phyloP scores from a whole-genome alignment of 139 green algal genomes.

The Volvox africanus region DNA sequence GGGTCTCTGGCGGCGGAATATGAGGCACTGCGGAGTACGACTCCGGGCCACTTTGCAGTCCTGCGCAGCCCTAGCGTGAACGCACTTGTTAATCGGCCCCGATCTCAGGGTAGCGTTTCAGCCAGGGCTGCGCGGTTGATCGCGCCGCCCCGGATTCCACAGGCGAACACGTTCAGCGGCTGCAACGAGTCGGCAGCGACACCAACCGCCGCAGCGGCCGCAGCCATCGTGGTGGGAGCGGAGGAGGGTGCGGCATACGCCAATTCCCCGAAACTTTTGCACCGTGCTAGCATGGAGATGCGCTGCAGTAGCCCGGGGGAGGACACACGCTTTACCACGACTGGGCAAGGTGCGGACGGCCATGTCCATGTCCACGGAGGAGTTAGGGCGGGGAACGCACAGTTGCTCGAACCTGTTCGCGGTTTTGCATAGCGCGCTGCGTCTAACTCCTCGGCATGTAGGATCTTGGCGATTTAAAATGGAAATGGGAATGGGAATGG shows the following conservation, averaged over 20 bases:
- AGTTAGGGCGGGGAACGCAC: too few relatives aligned
- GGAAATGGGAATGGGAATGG: too few relatives aligned
- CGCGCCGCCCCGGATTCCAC: neutral
- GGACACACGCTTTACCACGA: neutral
- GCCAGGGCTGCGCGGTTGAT: neutral
- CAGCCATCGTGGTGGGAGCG: neutral
- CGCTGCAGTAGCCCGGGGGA: neutral
- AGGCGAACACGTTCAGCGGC: neutral
- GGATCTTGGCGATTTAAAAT: too few relatives aligned
- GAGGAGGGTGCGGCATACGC: neutral
- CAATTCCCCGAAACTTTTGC: neutral
- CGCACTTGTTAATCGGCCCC: neutral
- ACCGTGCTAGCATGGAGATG: neutral
- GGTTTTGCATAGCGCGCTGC: too few relatives aligned
- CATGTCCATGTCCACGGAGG: too few relatives aligned
- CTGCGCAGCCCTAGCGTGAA: slow-evolving; percentile 1
- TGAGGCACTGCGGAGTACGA: slow-evolving; percentile 1
- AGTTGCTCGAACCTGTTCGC: too few relatives aligned
- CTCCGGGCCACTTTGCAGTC: slow-evolving; percentile 28
- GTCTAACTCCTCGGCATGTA: too few relatives aligned
- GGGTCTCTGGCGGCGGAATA: slow-evolving; percentile 23
- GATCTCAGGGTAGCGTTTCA: neutral
- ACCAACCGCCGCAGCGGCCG: neutral
- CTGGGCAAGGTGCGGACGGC: neutral
- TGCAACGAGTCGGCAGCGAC: neutral